phyloP scores from a whole-genome alignment of 805 yeast genomes.

The Myxozyma sirexii region DNA sequence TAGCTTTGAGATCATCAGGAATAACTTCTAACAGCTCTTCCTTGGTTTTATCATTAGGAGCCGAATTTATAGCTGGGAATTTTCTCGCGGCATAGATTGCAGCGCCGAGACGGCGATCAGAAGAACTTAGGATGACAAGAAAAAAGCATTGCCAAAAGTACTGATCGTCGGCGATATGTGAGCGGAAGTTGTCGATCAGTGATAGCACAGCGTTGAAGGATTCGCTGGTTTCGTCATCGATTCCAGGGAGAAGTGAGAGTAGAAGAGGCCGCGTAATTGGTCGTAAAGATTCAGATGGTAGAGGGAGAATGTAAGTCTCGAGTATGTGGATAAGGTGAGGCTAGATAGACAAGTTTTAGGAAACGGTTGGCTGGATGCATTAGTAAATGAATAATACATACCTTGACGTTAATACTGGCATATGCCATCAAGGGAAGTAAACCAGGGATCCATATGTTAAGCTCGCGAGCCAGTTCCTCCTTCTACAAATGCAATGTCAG shows the following conservation, averaged over 20 bases:
- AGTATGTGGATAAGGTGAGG: conserved; percentile 71
- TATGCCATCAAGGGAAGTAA: conserved; percentile 84
- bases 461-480: conserved; percentile 52
- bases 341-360: conserved; percentile 13
- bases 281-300: conserved; percentile 55
- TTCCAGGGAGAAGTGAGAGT: conserved; percentile 76
- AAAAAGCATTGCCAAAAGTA: conserved; percentile 88
- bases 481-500: conserved; percentile 13
- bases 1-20: conserved; percentile 57
- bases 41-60: conserved; percentile 34
- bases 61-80: conserved; percentile 61
- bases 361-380: too few species aligned
- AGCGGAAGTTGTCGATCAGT: conserved; percentile 62
- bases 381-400: background rate
- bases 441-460: conserved; percentile 89
- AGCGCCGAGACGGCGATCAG: conserved; percentile 83
- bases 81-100: conserved; percentile 69
- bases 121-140: conserved; percentile 70
- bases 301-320: conserved; percentile 53
- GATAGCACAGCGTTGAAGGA: conserved; percentile 63
- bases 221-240: conserved; percentile 92
- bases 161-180: conserved; percentile 61
- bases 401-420: conserved; percentile 83
- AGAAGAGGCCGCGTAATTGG: conserved; percentile 68
- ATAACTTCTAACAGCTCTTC: conserved; percentile 39